A percentile compares a stretch with the other conserved stretches of the same genome.
Evolutionary conservation across 306 rosid genomes (phyloP).

Genomic region (Sophora flavescens): DNA sequence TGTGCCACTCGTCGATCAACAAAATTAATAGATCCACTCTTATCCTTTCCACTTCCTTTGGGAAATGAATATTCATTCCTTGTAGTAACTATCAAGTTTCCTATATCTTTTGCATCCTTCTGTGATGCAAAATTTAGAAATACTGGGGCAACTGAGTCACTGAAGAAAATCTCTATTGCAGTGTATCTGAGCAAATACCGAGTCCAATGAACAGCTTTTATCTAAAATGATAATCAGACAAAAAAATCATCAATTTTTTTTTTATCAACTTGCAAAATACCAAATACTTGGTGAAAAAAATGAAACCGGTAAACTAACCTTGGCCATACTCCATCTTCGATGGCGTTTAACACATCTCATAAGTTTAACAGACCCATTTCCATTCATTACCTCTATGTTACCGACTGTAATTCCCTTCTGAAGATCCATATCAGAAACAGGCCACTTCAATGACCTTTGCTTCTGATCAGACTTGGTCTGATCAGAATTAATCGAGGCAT

Average conservation of each 20-base stretch:
- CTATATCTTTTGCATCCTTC: constrained; percentile 93
- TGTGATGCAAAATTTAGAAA: constrained; percentile 85
- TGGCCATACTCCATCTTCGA: constrained; percentile 91
- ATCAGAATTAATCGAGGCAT: constrained; percentile 67
- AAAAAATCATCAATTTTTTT: constrained; percentile 3
- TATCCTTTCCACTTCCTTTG: constrained; percentile 84
- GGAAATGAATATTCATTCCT: constrained; percentile 87
- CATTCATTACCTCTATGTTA: constrained; percentile 61
- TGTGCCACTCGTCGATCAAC: constrained; percentile 87
- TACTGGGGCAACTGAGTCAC: constrained; percentile 86
- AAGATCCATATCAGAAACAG: constrained; percentile 67
- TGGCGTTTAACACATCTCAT: constrained; percentile 87
- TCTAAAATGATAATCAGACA: constrained; percentile 57
- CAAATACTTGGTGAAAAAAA: constrained; percentile 39
- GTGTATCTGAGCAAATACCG: constrained; percentile 94
- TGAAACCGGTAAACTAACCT: constrained; percentile 62
- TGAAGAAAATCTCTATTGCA: constrained; percentile 92
- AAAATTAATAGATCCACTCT: constrained; percentile 81
- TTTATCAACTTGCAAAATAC: constrained; percentile 15
- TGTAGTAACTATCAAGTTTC: constrained; percentile 80
- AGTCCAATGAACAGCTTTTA: constrained; percentile 93
- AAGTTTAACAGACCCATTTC: constrained; percentile 60
- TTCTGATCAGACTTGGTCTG: constrained; percentile 69
- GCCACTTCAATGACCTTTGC: constrained; percentile 70
- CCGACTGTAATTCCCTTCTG: constrained; percentile 61